Percentiles rank a stretch among this genome's conserved stretches.
These are phyloP conservation scores for Castanopsis chinensis DNA, from an alignment of 306 rosid species.

Conservation along the genomic window DNA sequence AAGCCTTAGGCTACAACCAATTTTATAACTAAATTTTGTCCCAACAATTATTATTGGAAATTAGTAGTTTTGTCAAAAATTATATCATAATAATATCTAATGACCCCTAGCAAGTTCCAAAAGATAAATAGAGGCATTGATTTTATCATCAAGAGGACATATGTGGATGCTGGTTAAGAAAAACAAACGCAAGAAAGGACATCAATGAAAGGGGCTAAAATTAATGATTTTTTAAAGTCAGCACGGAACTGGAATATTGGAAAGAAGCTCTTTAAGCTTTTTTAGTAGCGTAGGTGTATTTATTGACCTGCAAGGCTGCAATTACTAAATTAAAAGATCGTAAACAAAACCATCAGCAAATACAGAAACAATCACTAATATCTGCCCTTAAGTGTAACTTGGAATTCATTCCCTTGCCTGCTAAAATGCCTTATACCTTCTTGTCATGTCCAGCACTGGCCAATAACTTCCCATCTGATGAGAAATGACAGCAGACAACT, in stretches of 20 bases:
- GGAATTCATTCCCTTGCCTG: constrained; percentile 25
- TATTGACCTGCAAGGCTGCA: background rate
- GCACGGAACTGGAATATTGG: background rate
- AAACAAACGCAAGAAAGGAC: background rate
- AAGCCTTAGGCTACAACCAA: too few species aligned
- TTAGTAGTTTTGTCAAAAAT: background rate
- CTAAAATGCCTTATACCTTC: constrained; percentile 55
- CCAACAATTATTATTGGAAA: background rate
- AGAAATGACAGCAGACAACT: constrained; percentile 94
- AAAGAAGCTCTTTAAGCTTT: background rate
- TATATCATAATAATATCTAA: background rate
- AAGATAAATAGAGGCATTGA: background rate
- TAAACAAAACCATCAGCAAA: background rate
- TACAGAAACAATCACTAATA: background rate
- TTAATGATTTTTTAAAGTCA: background rate
- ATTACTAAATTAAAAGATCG: background rate
- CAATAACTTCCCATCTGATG: constrained; percentile 90
- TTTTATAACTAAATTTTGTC: too few species aligned
- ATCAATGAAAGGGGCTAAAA: background rate
- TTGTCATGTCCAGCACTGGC: constrained; percentile 99
- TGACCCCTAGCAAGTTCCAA: background rate
- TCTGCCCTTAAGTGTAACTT: constrained; percentile 7
- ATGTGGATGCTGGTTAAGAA: background rate
- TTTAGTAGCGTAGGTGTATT: background rate
- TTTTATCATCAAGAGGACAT: background rate